Evolutionary conservation across 441 rosid species (phyloP), one percentile per base, ranked within the genome.

Genomic region (Bruguiera hainesii): DNA sequence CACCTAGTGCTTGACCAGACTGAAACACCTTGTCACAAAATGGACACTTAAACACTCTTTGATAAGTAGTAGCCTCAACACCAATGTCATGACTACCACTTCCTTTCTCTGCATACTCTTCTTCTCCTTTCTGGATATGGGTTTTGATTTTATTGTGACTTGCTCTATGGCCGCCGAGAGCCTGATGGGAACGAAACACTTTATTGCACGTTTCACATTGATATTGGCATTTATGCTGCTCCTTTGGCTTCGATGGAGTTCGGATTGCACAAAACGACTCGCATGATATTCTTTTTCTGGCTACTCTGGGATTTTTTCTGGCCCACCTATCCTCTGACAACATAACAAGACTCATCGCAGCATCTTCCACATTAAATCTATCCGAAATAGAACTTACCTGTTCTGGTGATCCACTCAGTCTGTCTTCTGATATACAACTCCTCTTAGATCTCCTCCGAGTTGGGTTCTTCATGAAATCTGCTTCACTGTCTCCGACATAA

Each of bases 1-100:
- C 89, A 19, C 87, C 87, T 3, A 83, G 80, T 2, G 82, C 91
- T 65, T 87, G 85, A 1, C 89, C 91, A 4, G 89, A 84, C 28
- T 76, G 80, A 51, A 87, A 84, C 59, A 73, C 80, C 5, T 78
- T 80, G 1, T 74, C 78, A 56, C 89, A 87, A 50, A 73, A 78
- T 11, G 81, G 73, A 18, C 88, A 85, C 61, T 70, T 48, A 57
- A 73, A 85, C 0, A 53, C 42, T 69, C 67, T 83, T 25, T 50
- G 63, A 42, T 11, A 42, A 13, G 48, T 11, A 42, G 48, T 5
- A 13, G 48, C 13, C 48, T 18, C 48, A 42, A 42, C 48, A 20
- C 48, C 13, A 61, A 37, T 11, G 3, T 58, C 30, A 6, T 3
- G 57, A 29, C 10, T 30, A 7, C 4, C 71, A 21, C 37, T 62